Base-by-base conservation (phyloP, 805 yeast species). In the Schizosaccharomyces osmophilus region DNA sequence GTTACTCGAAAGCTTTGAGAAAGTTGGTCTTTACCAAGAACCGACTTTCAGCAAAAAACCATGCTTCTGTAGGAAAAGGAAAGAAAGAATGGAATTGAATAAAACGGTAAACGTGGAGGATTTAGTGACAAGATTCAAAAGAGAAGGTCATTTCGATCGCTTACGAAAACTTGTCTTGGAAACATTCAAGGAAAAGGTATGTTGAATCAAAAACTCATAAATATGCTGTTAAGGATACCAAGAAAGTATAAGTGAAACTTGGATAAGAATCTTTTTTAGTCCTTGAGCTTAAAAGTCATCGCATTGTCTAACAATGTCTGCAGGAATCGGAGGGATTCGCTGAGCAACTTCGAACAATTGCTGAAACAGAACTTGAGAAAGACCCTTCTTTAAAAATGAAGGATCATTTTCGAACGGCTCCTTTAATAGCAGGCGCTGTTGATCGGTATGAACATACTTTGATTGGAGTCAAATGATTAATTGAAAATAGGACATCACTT, bases 81-180 rank as follows among this genome's bases (percentile, higher is more conserved):
- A 3, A 11, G 4, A 17, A 45, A 24, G 24, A n/a, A 45, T 45
- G 51, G 51, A 45, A 1, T 19, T 11, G 8, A 24, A 45, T 6
- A 24, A 19, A 45, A 45, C 51, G 13, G 66, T 78, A 78, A 61
- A 62, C 13, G 51, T 45, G 8, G 51, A 45, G 8, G 64, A 61
- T 48, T 60, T 64, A 32, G 42, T 62, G 24, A 48, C 62, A 2
- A 58, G 61, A 13, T 66, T 66, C 62, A 67, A 66, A 48, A 61
- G 65, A 24, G 62, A 63, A 26, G 68, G 68, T 1, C 48, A 63
- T 2, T 66, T 66, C 57, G 68, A 66, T 55, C 51, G 55, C n/a
- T 55, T 62, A 2, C 63, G 68, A 24, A 64, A 66, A 51, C 61
- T 60, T 26, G 48, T 62, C 22, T 61, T 66, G 24, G 60, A 59